Evolutionary conservation across 306 rosid genomes (phyloP).

Genomic region (Corylus heterophylla): DNA sequence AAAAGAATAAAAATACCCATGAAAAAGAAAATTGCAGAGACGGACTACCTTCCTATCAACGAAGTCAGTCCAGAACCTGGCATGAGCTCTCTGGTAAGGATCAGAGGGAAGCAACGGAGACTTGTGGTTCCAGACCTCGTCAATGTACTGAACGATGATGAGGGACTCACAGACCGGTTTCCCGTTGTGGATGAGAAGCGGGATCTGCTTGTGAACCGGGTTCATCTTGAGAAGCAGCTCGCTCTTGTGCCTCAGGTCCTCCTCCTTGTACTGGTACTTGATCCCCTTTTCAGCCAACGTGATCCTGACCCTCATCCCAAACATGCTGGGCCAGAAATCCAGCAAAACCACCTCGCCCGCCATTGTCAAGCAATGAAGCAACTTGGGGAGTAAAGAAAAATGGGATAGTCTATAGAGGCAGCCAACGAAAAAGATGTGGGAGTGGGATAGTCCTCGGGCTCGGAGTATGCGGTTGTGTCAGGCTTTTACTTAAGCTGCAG

Average conservation of each 20-base stretch:
- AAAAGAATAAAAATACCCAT: no score
- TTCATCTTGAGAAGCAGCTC: slow-evolving; percentile 46
- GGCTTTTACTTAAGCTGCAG: no score
- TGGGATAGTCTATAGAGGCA: no score
- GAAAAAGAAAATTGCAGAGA: background rate
- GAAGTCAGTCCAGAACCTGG: slow-evolving; percentile 43
- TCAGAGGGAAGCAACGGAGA: slow-evolving; percentile 39
- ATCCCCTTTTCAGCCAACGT: slow-evolving; percentile 43
- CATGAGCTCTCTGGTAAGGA: slow-evolving; percentile 43
- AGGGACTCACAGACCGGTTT: slow-evolving; percentile 51
- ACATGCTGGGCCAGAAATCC: slow-evolving; percentile 31
- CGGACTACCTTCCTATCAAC: slow-evolving; percentile 38
- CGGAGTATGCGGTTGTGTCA: no score
- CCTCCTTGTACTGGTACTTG: slow-evolving; percentile 25
- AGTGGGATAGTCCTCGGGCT: no score
- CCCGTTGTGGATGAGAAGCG: slow-evolving; percentile 55
- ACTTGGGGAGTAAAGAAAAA: no score
- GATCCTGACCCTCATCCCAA: slow-evolving; percentile 32
- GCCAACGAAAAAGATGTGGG: no score
- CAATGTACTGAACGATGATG: slow-evolving; percentile 39
- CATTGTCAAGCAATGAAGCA: slow-evolving; percentile 9
- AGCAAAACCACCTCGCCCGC: slow-evolving; percentile 31
- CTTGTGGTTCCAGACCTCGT: slow-evolving; percentile 36
- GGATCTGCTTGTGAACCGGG: slow-evolving; percentile 51
- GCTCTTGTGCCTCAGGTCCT: slow-evolving; percentile 46